Evolutionary conservation across 176 grass and related monocot species (phyloP).

Genomic region (Cenchrus fungigraminus): DNA sequence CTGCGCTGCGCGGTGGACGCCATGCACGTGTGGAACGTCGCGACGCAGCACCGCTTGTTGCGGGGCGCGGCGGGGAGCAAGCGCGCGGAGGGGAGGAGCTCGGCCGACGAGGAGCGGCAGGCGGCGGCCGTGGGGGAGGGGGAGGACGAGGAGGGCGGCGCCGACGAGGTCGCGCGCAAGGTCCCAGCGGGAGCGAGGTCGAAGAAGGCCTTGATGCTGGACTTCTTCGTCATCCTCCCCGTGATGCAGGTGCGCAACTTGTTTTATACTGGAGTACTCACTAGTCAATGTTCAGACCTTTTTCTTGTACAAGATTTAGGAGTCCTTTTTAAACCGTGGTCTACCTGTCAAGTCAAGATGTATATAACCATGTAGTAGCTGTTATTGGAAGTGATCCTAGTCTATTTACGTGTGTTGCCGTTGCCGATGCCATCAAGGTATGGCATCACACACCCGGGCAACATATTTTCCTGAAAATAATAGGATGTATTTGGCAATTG

Average conservation of each 20-base stretch:
- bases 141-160: conserved; percentile 15
- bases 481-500: background rate
- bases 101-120: conserved; percentile 52
- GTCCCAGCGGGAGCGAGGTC: conserved; percentile 47
- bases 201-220: conserved; percentile 58
- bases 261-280: background rate
- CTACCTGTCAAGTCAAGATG: background rate
- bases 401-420: background rate
- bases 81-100: background rate
- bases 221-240: conserved; percentile 83
- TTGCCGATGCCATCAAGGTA: background rate
- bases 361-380: background rate
- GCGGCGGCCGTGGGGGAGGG: background rate
- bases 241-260: conserved; percentile 69
- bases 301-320: background rate
- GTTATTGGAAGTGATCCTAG: background rate
- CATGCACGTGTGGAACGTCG: conserved; percentile 77
- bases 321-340: background rate
- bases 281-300: background rate
- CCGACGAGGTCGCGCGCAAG: conserved; percentile 16
- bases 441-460: background rate
- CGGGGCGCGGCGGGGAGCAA: background rate
- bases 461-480: background rate
- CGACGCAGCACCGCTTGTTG: conserved; percentile 56
- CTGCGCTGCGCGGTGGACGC: conserved; percentile 82